Evolutionary conservation across 352 stramenopile species (phyloP), one percentile per base, ranked within the genome.

Genomic region (Phytopythium aichiense): DNA sequence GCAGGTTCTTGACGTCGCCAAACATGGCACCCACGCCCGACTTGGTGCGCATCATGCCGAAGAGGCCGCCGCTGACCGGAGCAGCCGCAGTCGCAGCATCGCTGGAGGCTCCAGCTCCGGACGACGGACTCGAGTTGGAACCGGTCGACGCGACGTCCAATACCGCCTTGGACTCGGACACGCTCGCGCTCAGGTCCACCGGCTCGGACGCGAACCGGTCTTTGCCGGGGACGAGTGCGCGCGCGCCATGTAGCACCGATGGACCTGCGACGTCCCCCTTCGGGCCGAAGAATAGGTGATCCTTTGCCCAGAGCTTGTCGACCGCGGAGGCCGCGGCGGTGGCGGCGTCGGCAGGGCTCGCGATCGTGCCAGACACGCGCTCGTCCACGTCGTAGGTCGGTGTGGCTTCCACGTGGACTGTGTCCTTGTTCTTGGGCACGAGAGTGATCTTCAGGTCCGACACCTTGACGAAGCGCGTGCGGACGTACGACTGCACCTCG

Each of bases 401-500:
- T 3, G 68, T 73, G 22, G 65, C 65, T 52, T 80, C 79, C 25
- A 91, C 63, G 28, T 81, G 70, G 53, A 91, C 74, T 30, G 74
- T 87, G 52, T 91, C 74, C 53, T 74, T 75, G 54, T 88, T 71
- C 56, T 82, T 79, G 40, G 81, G 79, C 20, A 81, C 76, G 22
- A 89, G 71, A 30, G 74, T 75, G 57, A 91, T 88, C 68, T 87
- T 88, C 7, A 91, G 60, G 38, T 91, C 79, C 1, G 76, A 81
- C 2, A 89, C 73, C 13, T 72, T 73, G 35, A 91, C 79, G 56
- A 86, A 88, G 2, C 79, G 73, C 11, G 77, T 88, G 45, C 81
- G 79, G 9, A 89, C 68, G 30, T 74, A 86, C 25, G 77, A 75
- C 60, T 87, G 74, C 25, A 89, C 79, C n/a, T 86, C 71, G 11